A percentile compares a stretch with the other conserved stretches of the same genome.
Evolutionary conservation across 306 rosid species (phyloP).

Genomic region (Oxytropis ochrocephala): DNA sequence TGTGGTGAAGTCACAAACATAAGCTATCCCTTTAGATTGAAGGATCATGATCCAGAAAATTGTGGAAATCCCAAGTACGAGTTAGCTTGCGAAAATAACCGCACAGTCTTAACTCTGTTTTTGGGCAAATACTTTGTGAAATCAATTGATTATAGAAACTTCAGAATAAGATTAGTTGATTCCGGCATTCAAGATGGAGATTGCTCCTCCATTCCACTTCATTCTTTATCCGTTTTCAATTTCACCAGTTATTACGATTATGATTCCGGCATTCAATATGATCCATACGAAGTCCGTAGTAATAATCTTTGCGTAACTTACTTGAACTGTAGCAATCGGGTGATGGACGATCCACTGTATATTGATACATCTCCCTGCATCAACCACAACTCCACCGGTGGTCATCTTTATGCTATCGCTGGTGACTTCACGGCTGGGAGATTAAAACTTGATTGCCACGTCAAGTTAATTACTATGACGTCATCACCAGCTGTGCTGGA

Average conservation of each 20-base stretch:
- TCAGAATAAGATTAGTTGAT: constrained; percentile 22
- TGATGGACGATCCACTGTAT: not conserved
- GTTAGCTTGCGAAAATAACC: constrained; percentile 16
- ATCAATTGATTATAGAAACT: constrained; percentile 22
- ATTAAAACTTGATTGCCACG: not conserved
- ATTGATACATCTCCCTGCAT: constrained; percentile 2
- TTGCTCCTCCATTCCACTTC: constrained; percentile 22
- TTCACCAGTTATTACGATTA: not conserved
- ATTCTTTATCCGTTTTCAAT: not conserved
- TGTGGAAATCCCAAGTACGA: not conserved
- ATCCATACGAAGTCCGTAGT: too few relatives aligned
- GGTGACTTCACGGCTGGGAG: not conserved
- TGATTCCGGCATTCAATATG: too few relatives aligned
- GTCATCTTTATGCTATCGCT: not conserved
- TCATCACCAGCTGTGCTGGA: not conserved
- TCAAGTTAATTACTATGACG: not conserved
- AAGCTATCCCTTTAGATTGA: constrained; percentile 11
- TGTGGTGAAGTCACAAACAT: constrained; percentile 28
- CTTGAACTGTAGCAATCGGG: constrained; percentile 11
- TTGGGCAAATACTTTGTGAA: not conserved
- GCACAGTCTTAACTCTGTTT: not conserved
- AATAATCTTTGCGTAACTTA: too few relatives aligned
- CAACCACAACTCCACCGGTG: not conserved
- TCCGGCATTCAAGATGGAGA: not conserved
- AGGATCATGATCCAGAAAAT: not conserved